phyloP scores from a whole-genome alignment of 2,329 filamentous ascomycete genomes.

The Neoascochyta sp. region DNA sequence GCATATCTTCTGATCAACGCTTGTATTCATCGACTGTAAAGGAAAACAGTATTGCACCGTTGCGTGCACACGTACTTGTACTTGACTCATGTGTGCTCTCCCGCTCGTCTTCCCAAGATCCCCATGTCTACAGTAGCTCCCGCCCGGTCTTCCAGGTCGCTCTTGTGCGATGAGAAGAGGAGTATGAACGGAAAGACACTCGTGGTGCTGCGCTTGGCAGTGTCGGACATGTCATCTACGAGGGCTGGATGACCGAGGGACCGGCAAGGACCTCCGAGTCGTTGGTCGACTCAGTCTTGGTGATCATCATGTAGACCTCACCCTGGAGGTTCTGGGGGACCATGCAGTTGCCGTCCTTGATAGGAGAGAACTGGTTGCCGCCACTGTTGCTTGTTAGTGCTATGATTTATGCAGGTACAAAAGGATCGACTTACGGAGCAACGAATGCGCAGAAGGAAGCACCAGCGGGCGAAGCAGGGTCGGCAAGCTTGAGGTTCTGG shows the following conservation, averaged over 20 bases:
- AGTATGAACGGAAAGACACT: conserved; percentile 1
- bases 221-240: conserved; percentile 22
- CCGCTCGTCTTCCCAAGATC: conserved; percentile 3
- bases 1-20: conserved; percentile 29
- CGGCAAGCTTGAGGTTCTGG: conserved; percentile 39
- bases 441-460: conserved; percentile 66
- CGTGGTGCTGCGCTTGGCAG: conserved; percentile 1
- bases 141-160: neutral
- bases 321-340: conserved; percentile 62
- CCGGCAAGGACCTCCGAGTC: conserved; percentile 59
- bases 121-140: conserved; percentile 1
- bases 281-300: conserved; percentile 43
- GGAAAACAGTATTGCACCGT: conserved; percentile 23
- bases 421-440: conserved; percentile 47
- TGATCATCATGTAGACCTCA: conserved; percentile 64
- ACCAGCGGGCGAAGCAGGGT: conserved; percentile 33
- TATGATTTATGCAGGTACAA: conserved; percentile 22
- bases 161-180: neutral
- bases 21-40: conserved; percentile 38
- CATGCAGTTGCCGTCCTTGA: conserved; percentile 55
- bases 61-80: conserved; percentile 20
- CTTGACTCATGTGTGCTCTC: conserved; percentile 1
- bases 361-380: conserved; percentile 51
- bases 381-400: conserved; percentile 28
- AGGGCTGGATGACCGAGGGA: conserved; percentile 39